Base-by-base conservation (phyloP, 1,284 basidiomycete species). In the Fistulina hepatica region DNA sequence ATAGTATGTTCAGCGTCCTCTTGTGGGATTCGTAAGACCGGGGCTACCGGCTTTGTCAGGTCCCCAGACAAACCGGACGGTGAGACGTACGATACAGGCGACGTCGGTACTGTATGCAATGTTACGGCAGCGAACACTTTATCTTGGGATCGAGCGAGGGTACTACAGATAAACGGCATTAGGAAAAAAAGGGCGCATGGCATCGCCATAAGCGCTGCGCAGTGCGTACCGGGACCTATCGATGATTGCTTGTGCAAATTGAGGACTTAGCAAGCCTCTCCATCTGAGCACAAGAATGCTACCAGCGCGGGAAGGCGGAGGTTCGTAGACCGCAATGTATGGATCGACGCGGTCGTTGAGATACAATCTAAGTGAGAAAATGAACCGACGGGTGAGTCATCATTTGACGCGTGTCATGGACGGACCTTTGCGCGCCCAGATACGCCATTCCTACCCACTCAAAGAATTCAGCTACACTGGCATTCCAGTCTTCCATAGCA, bases 401-500 rank as follows among this genome's bases (percentile, higher is more conserved):
- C 27, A 20, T 37, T 38, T 25, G 32, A 9, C 31, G 15, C 31
- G 23, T 28, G 19, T 30, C 10, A 26, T 9, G 4, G 24, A 35
- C 48, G 7, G 43, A 65, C 67, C 67, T 55, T 47, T 67, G 65
- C 7, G 67, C 51, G 15, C 61, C 62, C 8, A 70, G 48, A 32
- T 55, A 42, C n/a, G 72, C 75, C 69, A 83, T 67, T 3, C 78
- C 81, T 11, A 73, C 61, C 80, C 80, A 83, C 52, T 82, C 81
- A 39, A 78, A 76, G 11, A 81, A 53, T 2, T 50, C 54, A 3
- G 54, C 51, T 26, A 71, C 56, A 3, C 59, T 57, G 10, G 62
- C 59, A 12, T 66, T 53, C 65, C 71, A 73, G 36, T 75, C 73
- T 34, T 70, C 65, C n/a, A 47, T 20, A 7, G 43, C 49, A 8